Evolutionary conservation across 2,329 filamentous ascomycete genomes (phyloP).

Genomic region (Microsporum ferrugineum): DNA sequence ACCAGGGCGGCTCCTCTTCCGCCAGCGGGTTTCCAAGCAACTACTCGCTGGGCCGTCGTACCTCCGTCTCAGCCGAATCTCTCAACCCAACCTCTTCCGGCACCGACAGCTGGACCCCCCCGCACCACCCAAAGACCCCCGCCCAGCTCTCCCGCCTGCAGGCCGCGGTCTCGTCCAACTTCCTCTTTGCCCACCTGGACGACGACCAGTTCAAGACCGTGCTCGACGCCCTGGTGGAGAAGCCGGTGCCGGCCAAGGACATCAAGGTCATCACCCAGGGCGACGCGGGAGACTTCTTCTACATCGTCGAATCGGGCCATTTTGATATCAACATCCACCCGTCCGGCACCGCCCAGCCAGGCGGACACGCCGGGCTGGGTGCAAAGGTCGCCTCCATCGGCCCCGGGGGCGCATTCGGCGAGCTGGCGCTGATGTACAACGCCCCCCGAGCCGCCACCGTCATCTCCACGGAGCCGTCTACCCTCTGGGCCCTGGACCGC

Average conservation of each 20-base stretch:
- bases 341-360: conserved; percentile 64
- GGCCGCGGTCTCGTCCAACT: conserved; percentile 74
- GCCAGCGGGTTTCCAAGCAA: conserved; percentile 56
- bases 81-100: conserved; percentile 75
- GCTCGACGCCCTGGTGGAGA: conserved; percentile 82
- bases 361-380: conserved; percentile 64
- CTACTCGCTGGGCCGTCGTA: conserved; percentile 86
- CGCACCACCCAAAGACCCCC: conserved; percentile 66
- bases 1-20: not conserved
- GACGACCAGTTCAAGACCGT: conserved; percentile 85
- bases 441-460: conserved; percentile 91
- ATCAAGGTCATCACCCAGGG: conserved; percentile 89
- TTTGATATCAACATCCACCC: conserved; percentile 88
- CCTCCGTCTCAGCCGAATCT: conserved; percentile 93
- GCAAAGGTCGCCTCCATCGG: conserved; percentile 70
- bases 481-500: conserved; percentile 87
- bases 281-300: conserved; percentile 94
- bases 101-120: conserved; percentile 83
- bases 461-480: conserved; percentile 68
- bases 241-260: conserved; percentile 84
- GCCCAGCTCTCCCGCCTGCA: conserved; percentile 74
- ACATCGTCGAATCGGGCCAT: conserved; percentile 80
- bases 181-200: conserved; percentile 86
- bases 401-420: conserved; percentile 86
- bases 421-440: conserved; percentile 97